Evolutionary conservation across 225 moss, liverwort and hornwort species (phyloP).

Genomic region (Asterella californica): DNA sequence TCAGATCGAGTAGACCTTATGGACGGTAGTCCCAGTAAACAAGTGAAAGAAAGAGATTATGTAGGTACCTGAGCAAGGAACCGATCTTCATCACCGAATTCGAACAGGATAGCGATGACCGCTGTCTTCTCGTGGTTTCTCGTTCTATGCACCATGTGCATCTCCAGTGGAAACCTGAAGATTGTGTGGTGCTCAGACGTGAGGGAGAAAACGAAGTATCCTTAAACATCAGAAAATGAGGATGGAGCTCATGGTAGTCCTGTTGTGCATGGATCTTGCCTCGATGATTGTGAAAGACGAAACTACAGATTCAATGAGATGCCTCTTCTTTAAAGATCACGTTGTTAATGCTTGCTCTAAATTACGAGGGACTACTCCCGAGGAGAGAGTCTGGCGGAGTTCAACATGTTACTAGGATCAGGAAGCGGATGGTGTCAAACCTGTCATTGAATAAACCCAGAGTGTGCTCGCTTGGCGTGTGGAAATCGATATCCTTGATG

Average conservation of each 20-base stretch:
- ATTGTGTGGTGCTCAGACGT: neutral
- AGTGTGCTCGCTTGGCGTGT: slow-evolving; percentile 29
- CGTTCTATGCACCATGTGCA: slow-evolving; percentile 24
- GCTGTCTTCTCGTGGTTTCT: slow-evolving; percentile 19
- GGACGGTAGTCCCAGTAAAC: neutral
- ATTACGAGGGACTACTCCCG: neutral
- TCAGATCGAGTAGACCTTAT: neutral
- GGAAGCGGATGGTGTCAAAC: neutral
- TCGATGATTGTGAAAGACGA: neutral
- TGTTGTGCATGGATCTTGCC: neutral
- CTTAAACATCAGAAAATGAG: neutral
- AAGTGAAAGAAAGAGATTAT: neutral
- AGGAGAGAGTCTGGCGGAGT: neutral
- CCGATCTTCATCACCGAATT: slow-evolving; percentile 11
- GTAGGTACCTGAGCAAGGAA: slow-evolving; percentile 22
- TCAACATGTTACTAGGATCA: neutral
- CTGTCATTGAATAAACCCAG: slow-evolving; percentile 26
- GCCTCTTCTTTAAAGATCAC: neutral
- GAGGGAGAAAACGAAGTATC: neutral
- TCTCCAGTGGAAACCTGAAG: slow-evolving; percentile 21
- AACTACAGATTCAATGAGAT: neutral
- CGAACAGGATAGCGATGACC: slow-evolving; percentile 20
- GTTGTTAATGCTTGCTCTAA: neutral
- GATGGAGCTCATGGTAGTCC: neutral
- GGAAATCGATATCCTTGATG: slow-evolving; percentile 28